Evolutionary conservation across 1,284 basidiomycete species (phyloP), one percentile per base, ranked within the genome.

Genomic region (Papiliotrema terrestris): DNA sequence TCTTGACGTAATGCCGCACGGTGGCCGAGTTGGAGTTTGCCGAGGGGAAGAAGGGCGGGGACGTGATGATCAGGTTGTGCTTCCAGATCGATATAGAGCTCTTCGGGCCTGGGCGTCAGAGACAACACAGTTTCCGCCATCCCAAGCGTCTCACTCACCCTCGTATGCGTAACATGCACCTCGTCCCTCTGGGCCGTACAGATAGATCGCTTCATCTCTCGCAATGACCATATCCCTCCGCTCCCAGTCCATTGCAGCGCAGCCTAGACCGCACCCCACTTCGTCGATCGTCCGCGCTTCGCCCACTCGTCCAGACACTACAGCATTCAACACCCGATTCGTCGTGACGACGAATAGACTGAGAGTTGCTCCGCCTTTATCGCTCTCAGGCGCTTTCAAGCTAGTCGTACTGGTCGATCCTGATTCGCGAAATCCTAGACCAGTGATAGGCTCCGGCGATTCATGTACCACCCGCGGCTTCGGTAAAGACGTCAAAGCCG

Each of bases 81-180:
- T 83, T 76, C 67, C 87, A 87, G 0, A 84, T 83, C 56, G 88
- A 81, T 22, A 94, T 72, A 1, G 71, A 70, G 0, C 73, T 74
- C 61, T 80, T 80, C 3, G 72, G 69, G 0, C 78, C 76, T 77
- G 1, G 25, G 25, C 43, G 22, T 41, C 22, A 44, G 41, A 15
- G 37, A n/a, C n/a, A n/a, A n/a, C 8, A 5, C 11, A 9, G 49
- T 35, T n/a, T 22, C n/a, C n/a, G n/a, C n/a, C n/a, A 17, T 5
- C 23, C 23, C n/a, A 36, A 13, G 3, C 1, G 15, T 22, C 11
- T n/a, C n/a, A 25, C 72, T 45, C 54, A 87, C 91, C 92, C 80
- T 96, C 92, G 67, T 92, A 91, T 0, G 94, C 94, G 66, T 87
- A 91, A 58, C 88, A 93, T 0, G 87, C 83, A 1, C 90, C 88